Conservation (phyloP, 805 yeast genomes). For the Pichia thaimueangensis region DNA sequence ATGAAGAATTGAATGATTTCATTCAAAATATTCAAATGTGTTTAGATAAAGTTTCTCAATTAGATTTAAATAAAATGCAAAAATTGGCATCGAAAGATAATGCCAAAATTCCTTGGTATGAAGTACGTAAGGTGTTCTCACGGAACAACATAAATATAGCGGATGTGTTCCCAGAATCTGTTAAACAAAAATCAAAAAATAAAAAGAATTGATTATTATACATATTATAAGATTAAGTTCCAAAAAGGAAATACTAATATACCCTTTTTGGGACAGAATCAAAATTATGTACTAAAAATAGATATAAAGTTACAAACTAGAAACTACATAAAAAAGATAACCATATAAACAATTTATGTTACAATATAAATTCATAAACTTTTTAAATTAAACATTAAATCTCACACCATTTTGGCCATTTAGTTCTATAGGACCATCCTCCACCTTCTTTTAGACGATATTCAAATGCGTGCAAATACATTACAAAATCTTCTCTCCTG, state of each 20-base stretch:
- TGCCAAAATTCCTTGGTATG: constrained; percentile 17
- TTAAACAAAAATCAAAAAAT: too few relatives aligned
- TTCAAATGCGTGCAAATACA: constrained; percentile 44
- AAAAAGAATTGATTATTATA: too few relatives aligned
- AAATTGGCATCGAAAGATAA: constrained; percentile 11
- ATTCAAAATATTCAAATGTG: constrained; percentile 13
- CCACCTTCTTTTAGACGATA: constrained; percentile 28
- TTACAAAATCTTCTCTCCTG: constrained; percentile 26
- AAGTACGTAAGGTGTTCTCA: constrained; percentile 11
- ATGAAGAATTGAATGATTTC: constrained; percentile 14
- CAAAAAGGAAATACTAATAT: too few relatives aligned
- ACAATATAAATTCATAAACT: too few relatives aligned
- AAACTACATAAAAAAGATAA: too few relatives aligned
- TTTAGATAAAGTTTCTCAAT: constrained; percentile 14
- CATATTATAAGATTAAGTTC: too few relatives aligned
- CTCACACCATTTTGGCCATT: constrained; percentile 43
- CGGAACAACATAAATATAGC: neutral
- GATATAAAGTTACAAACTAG: neutral
- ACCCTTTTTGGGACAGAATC: neutral
- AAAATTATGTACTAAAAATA: neutral
- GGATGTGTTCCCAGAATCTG: neutral
- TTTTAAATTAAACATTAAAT: constrained; percentile 15
- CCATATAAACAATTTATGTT: neutral
- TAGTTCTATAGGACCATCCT: constrained; percentile 35
- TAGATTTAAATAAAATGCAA: constrained; percentile 6